phyloP scores from a whole-genome alignment of 495 filamentous ascomycete species.

The Alectoria sarmentosa region DNA sequence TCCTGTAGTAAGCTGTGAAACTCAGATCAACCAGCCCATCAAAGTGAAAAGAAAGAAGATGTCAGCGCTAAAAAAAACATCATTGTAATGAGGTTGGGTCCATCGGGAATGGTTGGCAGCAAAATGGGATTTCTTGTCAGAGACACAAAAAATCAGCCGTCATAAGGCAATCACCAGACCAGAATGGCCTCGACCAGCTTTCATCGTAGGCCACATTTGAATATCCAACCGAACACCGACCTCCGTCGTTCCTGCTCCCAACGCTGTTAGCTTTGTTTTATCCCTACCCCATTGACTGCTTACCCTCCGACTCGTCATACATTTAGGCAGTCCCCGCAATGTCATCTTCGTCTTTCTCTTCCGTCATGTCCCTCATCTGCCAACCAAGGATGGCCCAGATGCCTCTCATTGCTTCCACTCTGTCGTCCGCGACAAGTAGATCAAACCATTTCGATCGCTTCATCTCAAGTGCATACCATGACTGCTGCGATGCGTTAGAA shows the following conservation, averaged over 20 bases:
- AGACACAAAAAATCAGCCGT: not conserved
- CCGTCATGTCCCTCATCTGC: slow-evolving; percentile 47
- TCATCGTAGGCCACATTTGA: not conserved
- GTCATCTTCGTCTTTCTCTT: slow-evolving; percentile 22
- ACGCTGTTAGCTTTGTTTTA: not conserved
- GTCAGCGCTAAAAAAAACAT: not conserved
- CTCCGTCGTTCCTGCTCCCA: not conserved
- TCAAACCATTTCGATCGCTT: slow-evolving; percentile 74
- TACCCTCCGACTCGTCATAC: not conserved
- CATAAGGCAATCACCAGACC: not conserved
- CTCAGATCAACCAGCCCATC: too few species aligned
- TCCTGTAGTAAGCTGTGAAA: not conserved
- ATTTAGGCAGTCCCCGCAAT: not conserved
- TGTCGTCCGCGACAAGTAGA: slow-evolving; percentile 58
- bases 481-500: slow-evolving; percentile 45
- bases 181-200: not conserved
- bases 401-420: slow-evolving; percentile 61
- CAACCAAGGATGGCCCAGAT: slow-evolving; percentile 73
- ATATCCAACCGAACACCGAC: not conserved
- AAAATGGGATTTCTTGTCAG: too few species aligned
- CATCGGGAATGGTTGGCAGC: not conserved
- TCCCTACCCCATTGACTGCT: not conserved
- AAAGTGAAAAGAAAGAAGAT: not conserved
- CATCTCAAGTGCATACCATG: slow-evolving; percentile 59
- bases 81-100: not conserved